Base-by-base conservation (phyloP, 371 early-diverging fungal species). In the Lichtheimia hyalospora region DNA sequence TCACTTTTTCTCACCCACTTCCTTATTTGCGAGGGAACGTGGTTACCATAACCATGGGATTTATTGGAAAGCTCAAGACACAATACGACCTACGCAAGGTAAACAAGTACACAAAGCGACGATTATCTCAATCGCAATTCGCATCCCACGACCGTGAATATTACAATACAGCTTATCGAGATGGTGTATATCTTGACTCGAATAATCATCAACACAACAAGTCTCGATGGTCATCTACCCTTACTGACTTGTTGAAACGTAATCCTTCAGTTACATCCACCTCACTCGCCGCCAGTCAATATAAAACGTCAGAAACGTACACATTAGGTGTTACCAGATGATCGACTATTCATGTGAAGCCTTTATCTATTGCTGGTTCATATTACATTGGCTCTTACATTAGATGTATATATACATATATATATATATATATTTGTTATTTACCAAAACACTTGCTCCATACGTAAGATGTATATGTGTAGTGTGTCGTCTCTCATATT, bases 21-120 rank as follows among this genome's bases (percentile, higher is more conserved):
- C 43, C 20, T 54, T 44, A 39, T 54, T 20, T n/a, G 10, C 4
- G 15, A 13, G 58, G 6, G 25, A 55, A 21, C 10, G 46, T 14
- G 18, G 28, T 3, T 5, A 5, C 5, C 5, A 25, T 25, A 25
- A 24, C 21, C 8, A 77, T 77, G 78, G 74, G 74, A 8, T 58
- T 75, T 21, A 58, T 79, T 34, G 74, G 71, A 3, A 73, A 69
- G 57, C 48, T 79, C 5, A 64, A 63, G 46, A 55, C 58, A 20
- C 67, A 67, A 24, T 67, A 68, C 44, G 74, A 71, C 24, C 59
- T 75, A 27, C 62, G 66, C 15, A 71, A 74, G 66, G 61, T 74
- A 5, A 69, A 73, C 52, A 71, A 74, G 62, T 79, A 75, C 48
- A 79, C 79, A 3, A 68, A 62, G 52, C 68, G 79, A 63, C 60